Evolutionary conservation across 2,329 filamentous ascomycete species (phyloP).

Genomic region (Myrmaecium sp.): DNA sequence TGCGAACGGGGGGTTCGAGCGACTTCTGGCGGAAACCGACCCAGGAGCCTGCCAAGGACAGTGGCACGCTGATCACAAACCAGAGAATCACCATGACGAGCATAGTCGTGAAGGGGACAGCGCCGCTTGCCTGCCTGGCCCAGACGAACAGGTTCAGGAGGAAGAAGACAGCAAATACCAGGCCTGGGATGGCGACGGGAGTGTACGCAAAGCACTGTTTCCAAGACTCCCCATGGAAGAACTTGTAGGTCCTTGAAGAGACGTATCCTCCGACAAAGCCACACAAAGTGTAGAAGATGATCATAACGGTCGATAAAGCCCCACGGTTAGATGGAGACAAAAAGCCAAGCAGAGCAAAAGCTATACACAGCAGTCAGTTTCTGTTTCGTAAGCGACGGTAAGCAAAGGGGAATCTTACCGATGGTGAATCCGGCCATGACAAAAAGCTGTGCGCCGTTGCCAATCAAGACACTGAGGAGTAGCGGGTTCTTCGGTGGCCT

Average conservation of each 20-base stretch:
- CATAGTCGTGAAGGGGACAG: conserved; percentile 95
- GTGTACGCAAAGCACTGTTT: conserved; percentile 85
- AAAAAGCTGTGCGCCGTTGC: conserved; percentile 90
- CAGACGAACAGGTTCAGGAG: conserved; percentile 91
- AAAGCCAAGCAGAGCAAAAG: conserved; percentile 85
- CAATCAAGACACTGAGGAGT: conserved; percentile 70
- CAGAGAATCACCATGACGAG: conserved; percentile 82
- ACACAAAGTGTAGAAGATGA: conserved; percentile 83
- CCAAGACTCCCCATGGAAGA: conserved; percentile 82
- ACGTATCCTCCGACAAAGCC: conserved; percentile 85
- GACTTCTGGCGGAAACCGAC: conserved; percentile 60
- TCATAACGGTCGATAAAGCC: conserved; percentile 80
- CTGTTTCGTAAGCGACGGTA: conserved; percentile 6
- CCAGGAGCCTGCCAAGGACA: conserved; percentile 84
- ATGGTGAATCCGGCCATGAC: conserved; percentile 96
- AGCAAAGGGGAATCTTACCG: conserved; percentile 20
- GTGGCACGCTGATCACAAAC: conserved; percentile 90
- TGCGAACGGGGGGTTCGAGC: conserved; percentile 69
- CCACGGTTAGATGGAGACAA: conserved; percentile 91
- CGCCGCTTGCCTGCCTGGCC: conserved; percentile 80
- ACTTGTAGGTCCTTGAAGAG: conserved; percentile 84
- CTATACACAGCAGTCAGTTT: conserved; percentile 17
- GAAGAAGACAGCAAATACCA: conserved; percentile 83
- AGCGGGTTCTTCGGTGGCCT: conserved; percentile 69
- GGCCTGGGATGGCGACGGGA: conserved; percentile 65